A percentile compares a stretch with the other conserved stretches of the same genome.
phyloP scores from a whole-genome alignment of 805 yeast species.

The Sugiyamaella chiloensis region DNA sequence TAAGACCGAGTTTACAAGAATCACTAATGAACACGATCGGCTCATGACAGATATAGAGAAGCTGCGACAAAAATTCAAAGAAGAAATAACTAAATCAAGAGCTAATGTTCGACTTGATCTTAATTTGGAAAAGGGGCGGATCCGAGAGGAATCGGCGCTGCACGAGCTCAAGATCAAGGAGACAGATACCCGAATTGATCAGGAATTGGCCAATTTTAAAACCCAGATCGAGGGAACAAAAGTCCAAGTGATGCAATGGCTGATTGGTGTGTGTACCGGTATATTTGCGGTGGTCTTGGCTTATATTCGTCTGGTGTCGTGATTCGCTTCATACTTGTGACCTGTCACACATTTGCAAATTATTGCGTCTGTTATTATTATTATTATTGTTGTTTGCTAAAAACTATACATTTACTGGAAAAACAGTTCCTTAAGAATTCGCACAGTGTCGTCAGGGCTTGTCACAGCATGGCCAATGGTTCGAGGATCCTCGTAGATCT shows the following conservation, averaged over 20 bases:
- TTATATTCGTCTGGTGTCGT: conserved; percentile 77
- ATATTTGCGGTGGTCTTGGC: conserved; percentile 92
- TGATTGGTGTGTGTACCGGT: conserved; percentile 98
- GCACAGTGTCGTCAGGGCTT: conserved; percentile 84
- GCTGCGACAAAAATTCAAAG: conserved; percentile 76
- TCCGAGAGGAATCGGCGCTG: conserved; percentile 87
- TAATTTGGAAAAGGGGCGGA: conserved; percentile 91
- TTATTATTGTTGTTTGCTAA: background rate
- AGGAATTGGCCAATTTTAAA: conserved; percentile 90
- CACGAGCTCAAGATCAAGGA: conserved; percentile 94
- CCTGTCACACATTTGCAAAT: background rate
- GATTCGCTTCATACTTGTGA: no score
- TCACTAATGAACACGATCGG: conserved; percentile 84
- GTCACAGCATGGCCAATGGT: conserved; percentile 94
- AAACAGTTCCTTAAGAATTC: conserved; percentile 80
- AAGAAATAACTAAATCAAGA: conserved; percentile 84
- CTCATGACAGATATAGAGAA: conserved; percentile 82
- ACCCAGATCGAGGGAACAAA: conserved; percentile 94
- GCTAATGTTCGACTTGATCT: conserved; percentile 89
- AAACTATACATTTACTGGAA: conserved; percentile 13
- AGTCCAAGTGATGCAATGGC: conserved; percentile 97
- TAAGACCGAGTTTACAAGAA: conserved; percentile 73
- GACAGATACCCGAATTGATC: conserved; percentile 91
- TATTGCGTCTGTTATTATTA: background rate
- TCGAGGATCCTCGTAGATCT: conserved; percentile 87